Percentiles rank a stretch among this genome's conserved stretches.
These are phyloP conservation scores for Nemania sp. DNA, from an alignment of 2,329 filamentous ascomycete species.

Conservation along the genomic window DNA sequence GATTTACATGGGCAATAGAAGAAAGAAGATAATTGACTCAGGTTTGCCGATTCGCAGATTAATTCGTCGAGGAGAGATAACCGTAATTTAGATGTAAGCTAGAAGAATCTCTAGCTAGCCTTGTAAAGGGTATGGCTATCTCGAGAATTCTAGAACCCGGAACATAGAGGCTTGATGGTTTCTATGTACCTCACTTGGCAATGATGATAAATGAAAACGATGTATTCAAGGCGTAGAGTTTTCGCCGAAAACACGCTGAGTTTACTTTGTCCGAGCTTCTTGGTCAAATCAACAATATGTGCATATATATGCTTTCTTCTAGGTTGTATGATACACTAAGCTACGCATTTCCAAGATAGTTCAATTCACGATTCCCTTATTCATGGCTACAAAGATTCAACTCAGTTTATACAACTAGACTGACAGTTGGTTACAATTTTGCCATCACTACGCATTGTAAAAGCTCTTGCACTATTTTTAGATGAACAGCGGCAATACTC, in stretches of 20 bases:
- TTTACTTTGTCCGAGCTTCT: too few relatives aligned
- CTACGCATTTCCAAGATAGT: too few relatives aligned
- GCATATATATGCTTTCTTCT: too few relatives aligned
- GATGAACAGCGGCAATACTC: conserved; percentile 14
- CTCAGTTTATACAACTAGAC: too few relatives aligned
- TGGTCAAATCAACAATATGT: too few relatives aligned
- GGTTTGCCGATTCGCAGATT: neutral
- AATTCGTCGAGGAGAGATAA: neutral
- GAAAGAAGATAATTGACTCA: neutral
- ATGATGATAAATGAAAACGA: neutral
- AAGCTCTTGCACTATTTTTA: conserved; percentile 25
- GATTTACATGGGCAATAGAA: neutral
- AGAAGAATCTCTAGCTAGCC: neutral
- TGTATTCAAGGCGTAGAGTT: neutral
- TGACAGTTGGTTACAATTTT: too few relatives aligned
- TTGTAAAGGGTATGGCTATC: neutral
- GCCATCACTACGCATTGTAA: too few relatives aligned
- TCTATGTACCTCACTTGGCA: neutral
- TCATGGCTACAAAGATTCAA: too few relatives aligned
- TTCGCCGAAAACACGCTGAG: neutral
- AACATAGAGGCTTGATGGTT: neutral
- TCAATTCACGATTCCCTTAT: too few relatives aligned
- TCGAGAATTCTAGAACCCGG: neutral
- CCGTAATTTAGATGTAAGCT: neutral
- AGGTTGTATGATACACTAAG: too few relatives aligned